phyloP scores from a whole-genome alignment of 805 yeast species.

The Ogataea pilisensis region DNA sequence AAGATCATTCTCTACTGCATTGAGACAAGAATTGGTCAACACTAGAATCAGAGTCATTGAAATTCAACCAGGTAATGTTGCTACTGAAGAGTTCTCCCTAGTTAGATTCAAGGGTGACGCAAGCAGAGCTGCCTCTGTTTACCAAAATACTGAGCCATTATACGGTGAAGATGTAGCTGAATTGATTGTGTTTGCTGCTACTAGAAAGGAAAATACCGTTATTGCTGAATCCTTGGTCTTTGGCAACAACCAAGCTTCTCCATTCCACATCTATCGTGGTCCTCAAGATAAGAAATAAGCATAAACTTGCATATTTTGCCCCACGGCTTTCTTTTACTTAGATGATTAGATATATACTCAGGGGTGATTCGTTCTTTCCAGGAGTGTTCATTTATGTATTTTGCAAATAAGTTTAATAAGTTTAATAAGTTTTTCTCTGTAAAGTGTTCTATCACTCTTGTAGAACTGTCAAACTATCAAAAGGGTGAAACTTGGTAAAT shows the following conservation, averaged over 20 bases:
- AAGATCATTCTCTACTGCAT: slow-evolving; percentile 63
- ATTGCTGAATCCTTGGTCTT: slow-evolving; percentile 79
- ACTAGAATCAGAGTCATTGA: slow-evolving; percentile 64
- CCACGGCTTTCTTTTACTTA: too few species aligned
- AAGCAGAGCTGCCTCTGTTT: slow-evolving; percentile 58
- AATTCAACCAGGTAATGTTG: slow-evolving; percentile 76
- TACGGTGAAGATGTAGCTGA: slow-evolving; percentile 74
- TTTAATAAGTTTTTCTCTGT: too few species aligned
- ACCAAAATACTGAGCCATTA: slow-evolving; percentile 65
- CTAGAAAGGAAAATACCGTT: slow-evolving; percentile 69
- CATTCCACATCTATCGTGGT: slow-evolving; percentile 53
- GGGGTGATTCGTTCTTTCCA: too few species aligned
- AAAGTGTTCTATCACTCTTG: too few species aligned
- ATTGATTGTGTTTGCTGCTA: slow-evolving; percentile 58
- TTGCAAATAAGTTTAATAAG: too few species aligned
- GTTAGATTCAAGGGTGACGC: slow-evolving; percentile 63
- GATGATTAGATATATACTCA: too few species aligned
- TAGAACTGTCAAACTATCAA: too few species aligned
- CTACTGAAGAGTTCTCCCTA: slow-evolving; percentile 64
- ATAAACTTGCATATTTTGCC: too few species aligned
- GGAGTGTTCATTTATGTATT: background rate
- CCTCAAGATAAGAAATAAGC: background rate
- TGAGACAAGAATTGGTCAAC: slow-evolving; percentile 52
- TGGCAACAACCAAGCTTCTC: slow-evolving; percentile 82
- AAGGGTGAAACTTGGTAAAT: too few species aligned